phyloP scores from a whole-genome alignment of 345 rosid genomes.

The Raphanus raphanistrum region DNA sequence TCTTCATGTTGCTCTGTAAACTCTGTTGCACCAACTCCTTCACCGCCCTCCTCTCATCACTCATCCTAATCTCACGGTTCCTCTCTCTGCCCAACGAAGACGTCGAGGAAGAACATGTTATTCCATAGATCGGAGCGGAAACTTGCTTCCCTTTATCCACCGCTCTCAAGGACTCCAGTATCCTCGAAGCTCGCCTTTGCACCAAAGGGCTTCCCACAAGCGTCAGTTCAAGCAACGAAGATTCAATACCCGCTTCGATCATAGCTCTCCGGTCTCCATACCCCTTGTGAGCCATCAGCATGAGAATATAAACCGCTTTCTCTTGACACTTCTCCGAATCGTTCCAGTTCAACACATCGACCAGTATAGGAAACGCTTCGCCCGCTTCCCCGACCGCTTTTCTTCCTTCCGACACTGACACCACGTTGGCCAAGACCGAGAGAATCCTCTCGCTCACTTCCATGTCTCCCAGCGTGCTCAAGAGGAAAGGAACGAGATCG shows the following conservation, averaged over 20 bases:
- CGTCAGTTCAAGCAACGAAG: constrained; percentile 78
- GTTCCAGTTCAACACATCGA: constrained; percentile 83
- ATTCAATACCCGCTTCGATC: constrained; percentile 83
- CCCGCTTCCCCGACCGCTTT: constrained; percentile 52
- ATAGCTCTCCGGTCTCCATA: constrained; percentile 74
- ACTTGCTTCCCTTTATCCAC: constrained; percentile 89
- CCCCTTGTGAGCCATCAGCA: constrained; percentile 91
- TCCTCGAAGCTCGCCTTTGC: constrained; percentile 91
- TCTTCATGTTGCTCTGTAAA: constrained; percentile 87
- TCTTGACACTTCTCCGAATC: constrained; percentile 91
- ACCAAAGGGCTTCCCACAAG: constrained; percentile 78
- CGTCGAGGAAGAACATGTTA: constrained; percentile 43
- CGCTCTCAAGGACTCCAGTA: constrained; percentile 64
- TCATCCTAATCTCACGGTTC: constrained; percentile 52
- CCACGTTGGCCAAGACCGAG: constrained; percentile 68
- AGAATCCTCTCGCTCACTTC: constrained; percentile 78
- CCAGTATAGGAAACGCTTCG: constrained; percentile 66
- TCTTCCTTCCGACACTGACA: constrained; percentile 71
- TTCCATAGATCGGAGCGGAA: constrained; percentile 75
- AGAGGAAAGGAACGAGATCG: constrained; percentile 55
- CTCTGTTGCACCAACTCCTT: constrained; percentile 87
- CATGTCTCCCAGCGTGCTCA: constrained; percentile 78
- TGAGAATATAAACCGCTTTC: constrained; percentile 72
- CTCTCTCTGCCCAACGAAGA: constrained; percentile 41
- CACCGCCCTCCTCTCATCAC: constrained; percentile 90